phyloP scores from a whole-genome alignment of 2,329 filamentous ascomycete species.

The Cercospora brassicicola region DNA sequence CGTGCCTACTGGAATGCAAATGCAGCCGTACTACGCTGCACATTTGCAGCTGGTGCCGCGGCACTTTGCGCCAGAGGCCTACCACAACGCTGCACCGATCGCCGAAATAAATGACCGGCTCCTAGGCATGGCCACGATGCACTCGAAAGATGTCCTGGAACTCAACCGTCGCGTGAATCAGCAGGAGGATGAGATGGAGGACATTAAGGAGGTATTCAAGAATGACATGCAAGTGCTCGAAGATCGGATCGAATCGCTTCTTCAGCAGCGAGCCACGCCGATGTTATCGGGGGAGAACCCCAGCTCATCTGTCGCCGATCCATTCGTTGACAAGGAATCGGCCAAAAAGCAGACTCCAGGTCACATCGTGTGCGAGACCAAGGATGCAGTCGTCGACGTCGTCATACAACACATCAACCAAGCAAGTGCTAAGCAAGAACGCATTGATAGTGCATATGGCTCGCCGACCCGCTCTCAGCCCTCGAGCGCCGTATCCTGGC shows the following conservation, averaged over 20 bases:
- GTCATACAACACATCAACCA: neutral
- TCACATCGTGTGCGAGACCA: conserved; percentile 7
- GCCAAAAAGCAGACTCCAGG: conserved; percentile 3
- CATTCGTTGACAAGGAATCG: conserved; percentile 10
- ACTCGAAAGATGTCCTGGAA: conserved; percentile 12
- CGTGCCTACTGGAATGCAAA: neutral
- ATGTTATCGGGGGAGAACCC: neutral
- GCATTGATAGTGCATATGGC: neutral
- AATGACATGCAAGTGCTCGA: conserved; percentile 22
- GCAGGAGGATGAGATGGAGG: conserved; percentile 13
- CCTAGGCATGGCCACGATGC: neutral
- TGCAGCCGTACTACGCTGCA: neutral
- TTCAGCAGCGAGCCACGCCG: neutral
- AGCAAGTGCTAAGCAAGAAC: neutral
- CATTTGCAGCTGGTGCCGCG: neutral
- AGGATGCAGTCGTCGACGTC: neutral
- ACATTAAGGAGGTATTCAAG: conserved; percentile 7
- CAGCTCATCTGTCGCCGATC: neutral
- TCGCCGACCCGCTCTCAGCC: neutral
- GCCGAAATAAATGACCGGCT: neutral
- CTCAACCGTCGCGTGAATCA: conserved; percentile 12
- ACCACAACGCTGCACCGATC: neutral
- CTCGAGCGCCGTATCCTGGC: conserved; percentile 33
- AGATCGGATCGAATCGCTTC: neutral
- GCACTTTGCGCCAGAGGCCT: neutral